Evolutionary conservation across 192 early-diverging fungal species (phyloP).

Genomic region (Lunasporangiospora selenospora): DNA sequence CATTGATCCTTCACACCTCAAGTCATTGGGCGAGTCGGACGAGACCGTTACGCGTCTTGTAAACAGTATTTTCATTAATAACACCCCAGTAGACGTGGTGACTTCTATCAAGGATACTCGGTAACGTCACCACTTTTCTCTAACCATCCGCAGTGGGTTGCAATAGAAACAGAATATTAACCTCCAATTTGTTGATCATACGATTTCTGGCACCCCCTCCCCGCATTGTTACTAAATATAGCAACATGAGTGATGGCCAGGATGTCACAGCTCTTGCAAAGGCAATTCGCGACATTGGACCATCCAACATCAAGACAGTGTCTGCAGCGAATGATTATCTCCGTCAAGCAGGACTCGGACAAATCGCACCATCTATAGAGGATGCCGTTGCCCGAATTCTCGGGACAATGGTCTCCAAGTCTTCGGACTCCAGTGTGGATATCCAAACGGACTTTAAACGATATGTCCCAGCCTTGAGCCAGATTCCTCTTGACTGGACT

Average conservation of each 20-base stretch:
- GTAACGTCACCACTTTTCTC: conserved; percentile 7
- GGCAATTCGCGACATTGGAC: conserved; percentile 48
- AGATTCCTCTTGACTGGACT: no score
- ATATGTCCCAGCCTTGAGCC: no score
- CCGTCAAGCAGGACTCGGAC: conserved; percentile 15
- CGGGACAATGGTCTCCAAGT: conserved; percentile 72
- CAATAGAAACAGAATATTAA: no score
- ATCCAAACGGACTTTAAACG: no score
- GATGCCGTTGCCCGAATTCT: conserved; percentile 59
- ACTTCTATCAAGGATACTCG: conserved; percentile 28
- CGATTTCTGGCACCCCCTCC: not conserved
- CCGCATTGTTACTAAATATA: not conserved
- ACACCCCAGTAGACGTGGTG: conserved; percentile 20
- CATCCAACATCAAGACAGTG: conserved; percentile 40
- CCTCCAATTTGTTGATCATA: no score
- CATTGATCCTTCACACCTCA: conserved; percentile 27
- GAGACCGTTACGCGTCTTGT: conserved; percentile 33
- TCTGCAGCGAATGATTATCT: conserved; percentile 38
- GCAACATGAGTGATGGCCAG: not conserved
- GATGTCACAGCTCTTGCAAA: conserved; percentile 17
- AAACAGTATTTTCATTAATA: conserved; percentile 35
- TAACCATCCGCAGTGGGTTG: no score
- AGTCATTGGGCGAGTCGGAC: conserved; percentile 38
- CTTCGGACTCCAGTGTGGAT: no score
- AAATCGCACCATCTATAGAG: conserved; percentile 38